phyloP scores from a whole-genome alignment of 1,139 yeast genomes.

The Yarrowia galli region DNA sequence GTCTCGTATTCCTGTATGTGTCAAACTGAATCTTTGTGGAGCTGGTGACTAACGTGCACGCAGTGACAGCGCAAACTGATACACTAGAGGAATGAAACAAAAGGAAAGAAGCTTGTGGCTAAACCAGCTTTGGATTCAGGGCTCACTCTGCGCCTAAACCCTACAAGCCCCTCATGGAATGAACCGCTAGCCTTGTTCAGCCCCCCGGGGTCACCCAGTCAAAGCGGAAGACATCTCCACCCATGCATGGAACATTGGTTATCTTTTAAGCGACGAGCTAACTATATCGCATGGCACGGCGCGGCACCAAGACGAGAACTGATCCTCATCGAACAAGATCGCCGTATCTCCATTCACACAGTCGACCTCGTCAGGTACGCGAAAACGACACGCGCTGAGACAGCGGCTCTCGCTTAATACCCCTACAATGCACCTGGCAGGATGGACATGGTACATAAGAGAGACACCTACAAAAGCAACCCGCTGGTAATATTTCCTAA shows the following conservation, averaged over 20 bases:
- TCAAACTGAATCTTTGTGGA: constrained; percentile 22
- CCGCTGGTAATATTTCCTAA: background rate
- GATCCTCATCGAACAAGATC: background rate
- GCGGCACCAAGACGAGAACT: background rate
- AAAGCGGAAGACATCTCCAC: constrained; percentile 5
- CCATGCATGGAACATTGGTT: constrained; percentile 23
- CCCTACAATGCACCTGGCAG: background rate
- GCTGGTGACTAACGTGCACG: background rate
- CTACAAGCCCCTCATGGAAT: constrained; percentile 12
- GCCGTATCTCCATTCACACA: background rate
- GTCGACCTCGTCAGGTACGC: constrained; percentile 5
- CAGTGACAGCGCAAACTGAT: constrained; percentile 11
- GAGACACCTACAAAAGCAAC: constrained; percentile 9
- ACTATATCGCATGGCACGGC: constrained; percentile 7
- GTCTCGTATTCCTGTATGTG: constrained; percentile 34
- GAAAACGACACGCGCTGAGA: constrained; percentile 2
- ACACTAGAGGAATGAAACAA: constrained; percentile 19
- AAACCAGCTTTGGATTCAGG: constrained; percentile 10
- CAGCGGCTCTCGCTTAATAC: background rate
- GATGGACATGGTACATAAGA: constrained; percentile 1
- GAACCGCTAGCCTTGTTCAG: background rate
- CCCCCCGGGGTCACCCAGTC: constrained; percentile 1
- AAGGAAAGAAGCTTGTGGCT: constrained; percentile 30
- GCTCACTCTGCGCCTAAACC: constrained; percentile 23
- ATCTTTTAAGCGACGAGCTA: background rate